Percentiles rank a stretch among this genome's conserved stretches.
Evolutionary conservation across 2,329 filamentous ascomycete species (phyloP).

Genomic region (Neofusicoccum sp.): DNA sequence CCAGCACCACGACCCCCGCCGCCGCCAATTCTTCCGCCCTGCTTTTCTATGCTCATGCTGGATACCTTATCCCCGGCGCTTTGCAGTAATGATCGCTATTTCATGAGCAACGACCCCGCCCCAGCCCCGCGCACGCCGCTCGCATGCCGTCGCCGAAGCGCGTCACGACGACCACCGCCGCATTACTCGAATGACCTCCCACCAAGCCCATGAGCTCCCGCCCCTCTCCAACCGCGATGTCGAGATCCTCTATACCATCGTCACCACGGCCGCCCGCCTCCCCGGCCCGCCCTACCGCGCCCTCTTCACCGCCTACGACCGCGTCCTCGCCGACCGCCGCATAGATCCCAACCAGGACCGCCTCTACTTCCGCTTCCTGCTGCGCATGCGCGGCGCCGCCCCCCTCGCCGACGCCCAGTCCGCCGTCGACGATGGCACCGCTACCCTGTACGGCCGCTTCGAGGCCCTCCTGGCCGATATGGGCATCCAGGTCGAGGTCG

Average conservation of each 20-base stretch:
- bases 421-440: constrained; percentile 34
- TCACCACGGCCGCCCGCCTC: constrained; percentile 67
- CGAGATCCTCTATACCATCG: constrained; percentile 72
- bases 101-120: constrained; percentile 8
- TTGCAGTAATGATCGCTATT: constrained; percentile 8
- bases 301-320: constrained; percentile 78
- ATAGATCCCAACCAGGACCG: constrained; percentile 71
- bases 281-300: constrained; percentile 69
- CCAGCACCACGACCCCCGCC: background rate
- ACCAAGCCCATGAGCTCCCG: background rate
- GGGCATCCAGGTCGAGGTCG: constrained; percentile 69
- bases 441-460: constrained; percentile 67
- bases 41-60: constrained; percentile 11
- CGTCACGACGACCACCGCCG: constrained; percentile 23
- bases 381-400: constrained; percentile 58
- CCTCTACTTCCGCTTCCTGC: constrained; percentile 73
- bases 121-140: constrained; percentile 20
- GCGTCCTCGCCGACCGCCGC: constrained; percentile 67
- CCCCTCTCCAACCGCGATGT: constrained; percentile 59
- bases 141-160: constrained; percentile 40
- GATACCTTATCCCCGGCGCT: constrained; percentile 1
- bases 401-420: too few relatives aligned
- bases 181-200: background rate
- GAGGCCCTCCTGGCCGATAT: constrained; percentile 64
- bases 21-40: constrained; percentile 16